Evolutionary conservation across 768 basidiomycete species (phyloP), one percentile per base, ranked within the genome.

Genomic region (Tephrocybe rancida): DNA sequence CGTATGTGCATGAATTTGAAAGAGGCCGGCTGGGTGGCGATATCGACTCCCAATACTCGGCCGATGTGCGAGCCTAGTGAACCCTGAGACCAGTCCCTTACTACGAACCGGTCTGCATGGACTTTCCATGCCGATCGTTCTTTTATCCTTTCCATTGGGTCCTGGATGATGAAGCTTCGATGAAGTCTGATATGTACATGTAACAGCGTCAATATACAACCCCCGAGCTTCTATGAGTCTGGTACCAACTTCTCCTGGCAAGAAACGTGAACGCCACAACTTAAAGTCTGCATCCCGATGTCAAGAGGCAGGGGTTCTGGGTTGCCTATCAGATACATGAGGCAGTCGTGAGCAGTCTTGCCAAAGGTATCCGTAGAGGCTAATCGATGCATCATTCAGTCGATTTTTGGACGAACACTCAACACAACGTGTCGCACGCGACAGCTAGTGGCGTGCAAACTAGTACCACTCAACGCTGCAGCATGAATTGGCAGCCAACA

Each of bases 231-330:
- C 13, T 38, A 8, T 14, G 10, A 11, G 14, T 5, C 8, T 37
- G 22, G 37, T 22, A 6, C 14, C 21, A 27, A 8, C 11, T 32
- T 35, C 30, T 24, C 30, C 22, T 32, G n/a, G n/a, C n/a, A 19
- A 38, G 27, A 48, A 45, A n/a, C 35, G 19, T 29, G 41, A 30
- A 56, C 52, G 55, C 58, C 59, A 60, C 52, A 56, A 3, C 30
- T 6, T 41, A 19, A 22, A 24, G 26, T 42, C 26, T 42, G 44
- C 37, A 29, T 45, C 6, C 32, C 39, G 26, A 32, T 53, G 38
- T 18, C 44, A 46, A 45, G 45, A 45, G 38, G 44, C 46, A 37
- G 30, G 26, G 29, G 24, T 25, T 32, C 35, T 14, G 24, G 37
- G 9, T 9, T 50, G 34, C 21, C 11, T 45, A 46, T 53, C 38